Base-by-base conservation (phyloP, 257 asterid genomes). In the Solanum lycopersicoides region DNA sequence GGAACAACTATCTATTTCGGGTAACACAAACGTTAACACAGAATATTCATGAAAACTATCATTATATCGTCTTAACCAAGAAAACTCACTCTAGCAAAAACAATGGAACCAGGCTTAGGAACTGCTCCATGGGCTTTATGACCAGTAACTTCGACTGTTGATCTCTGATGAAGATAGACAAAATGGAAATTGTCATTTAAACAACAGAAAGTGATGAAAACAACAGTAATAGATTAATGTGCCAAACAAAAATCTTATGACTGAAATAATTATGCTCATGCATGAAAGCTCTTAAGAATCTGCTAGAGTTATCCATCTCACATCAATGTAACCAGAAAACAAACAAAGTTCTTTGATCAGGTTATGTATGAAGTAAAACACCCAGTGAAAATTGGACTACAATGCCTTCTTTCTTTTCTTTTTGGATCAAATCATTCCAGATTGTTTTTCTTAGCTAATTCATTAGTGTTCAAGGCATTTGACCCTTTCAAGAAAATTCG, bases 121-220 rank as follows among this genome's bases (percentile, higher is more conserved):
- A 97, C 98, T 15, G 98, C 96, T 87, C 99, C 99, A 83, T 95
- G 98, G 28, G 99, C 95, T 89, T 97, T 95, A 66, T 92, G 99
- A 74, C 99, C 98, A 84, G 90, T 93, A 89, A 97, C 98, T 92
- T 94, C 98, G 88, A 94, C 95, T 11, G 92, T 92, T 28, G 97
- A 93, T 88, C 97, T 94, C 99, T 97, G 83, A 66, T 30, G 72
- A 76, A 91, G 80, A 63, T 76, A 41, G 83, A 88, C 76, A 84
- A 80, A 76, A 28, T 80, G 28, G 30, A 89, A 85, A 66, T 74
- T 12, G 28, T 59, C 82, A 86, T 44, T 80, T 50, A 56, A 59
- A 76, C 79, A 86, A 69, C 56, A 73, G 60, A 86, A 47, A 86
- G 35, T 47, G 10, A 86, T 39, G 39, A 30, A 23, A 72, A 71